phyloP scores from a whole-genome alignment of 352 stramenopile genomes.

The Globisporangium middletonii region DNA sequence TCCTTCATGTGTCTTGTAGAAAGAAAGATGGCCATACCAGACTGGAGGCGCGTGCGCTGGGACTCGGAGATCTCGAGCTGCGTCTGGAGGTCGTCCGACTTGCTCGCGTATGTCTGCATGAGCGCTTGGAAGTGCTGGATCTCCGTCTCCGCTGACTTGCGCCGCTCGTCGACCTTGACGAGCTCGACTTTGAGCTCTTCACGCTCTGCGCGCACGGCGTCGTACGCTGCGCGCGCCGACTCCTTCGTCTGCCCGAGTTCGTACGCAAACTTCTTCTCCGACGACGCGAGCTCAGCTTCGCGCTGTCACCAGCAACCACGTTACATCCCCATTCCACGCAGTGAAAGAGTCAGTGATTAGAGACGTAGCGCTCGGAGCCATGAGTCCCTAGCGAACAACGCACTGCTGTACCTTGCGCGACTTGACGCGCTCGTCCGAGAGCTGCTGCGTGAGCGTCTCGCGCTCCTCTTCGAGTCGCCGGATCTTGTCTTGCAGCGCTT shows the following conservation, averaged over 20 bases:
- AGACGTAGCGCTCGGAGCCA: background rate
- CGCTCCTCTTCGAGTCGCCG: conserved; percentile 58
- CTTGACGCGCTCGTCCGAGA: conserved; percentile 51
- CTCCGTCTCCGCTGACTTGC: conserved; percentile 35
- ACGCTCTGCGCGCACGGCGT: conserved; percentile 45
- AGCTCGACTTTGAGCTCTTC: conserved; percentile 61
- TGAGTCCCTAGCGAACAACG: background rate
- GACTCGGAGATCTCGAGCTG: conserved; percentile 46
- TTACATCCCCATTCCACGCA: background rate
- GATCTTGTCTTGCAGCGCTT: conserved; percentile 80
- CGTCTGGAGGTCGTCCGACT: conserved; percentile 41
- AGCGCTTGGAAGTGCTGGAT: conserved; percentile 49
- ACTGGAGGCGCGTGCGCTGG: conserved; percentile 23
- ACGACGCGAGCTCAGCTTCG: conserved; percentile 39
- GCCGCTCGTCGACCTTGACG: conserved; percentile 37
- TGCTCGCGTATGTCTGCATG: conserved; percentile 38
- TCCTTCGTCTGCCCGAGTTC: conserved; percentile 66
- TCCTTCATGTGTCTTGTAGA: background rate
- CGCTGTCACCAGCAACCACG: conserved; percentile 11
- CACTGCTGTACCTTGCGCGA: conserved; percentile 33
- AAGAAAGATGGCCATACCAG: conserved; percentile 15
- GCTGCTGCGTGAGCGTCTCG: conserved; percentile 44
- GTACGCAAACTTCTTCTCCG: conserved; percentile 64
- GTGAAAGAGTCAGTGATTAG: background rate
- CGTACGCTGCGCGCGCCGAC: conserved; percentile 54